A percentile compares a stretch with the other conserved stretches of the same genome.
Evolutionary conservation across 169 alveolate species (phyloP).

Genomic region (Plasmodium inui): DNA sequence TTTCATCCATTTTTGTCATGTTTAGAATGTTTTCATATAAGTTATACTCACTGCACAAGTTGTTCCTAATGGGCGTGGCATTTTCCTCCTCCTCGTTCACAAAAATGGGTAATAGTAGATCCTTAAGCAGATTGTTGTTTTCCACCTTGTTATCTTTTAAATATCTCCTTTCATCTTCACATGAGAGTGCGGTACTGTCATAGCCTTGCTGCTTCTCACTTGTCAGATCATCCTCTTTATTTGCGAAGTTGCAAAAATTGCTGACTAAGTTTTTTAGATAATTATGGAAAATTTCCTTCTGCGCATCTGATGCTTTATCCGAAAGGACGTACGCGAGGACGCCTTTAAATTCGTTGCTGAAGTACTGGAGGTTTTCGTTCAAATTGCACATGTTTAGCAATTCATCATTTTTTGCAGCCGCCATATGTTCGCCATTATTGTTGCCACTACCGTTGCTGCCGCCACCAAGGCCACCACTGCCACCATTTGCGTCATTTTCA

Average conservation of each 20-base stretch:
- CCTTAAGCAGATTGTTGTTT: slow-evolving; percentile 12
- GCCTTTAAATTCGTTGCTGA: slow-evolving; percentile 20
- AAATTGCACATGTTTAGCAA: slow-evolving; percentile 16
- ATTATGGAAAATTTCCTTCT: slow-evolving; percentile 11
- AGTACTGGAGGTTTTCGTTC: slow-evolving; percentile 10
- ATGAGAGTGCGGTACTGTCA: not conserved
- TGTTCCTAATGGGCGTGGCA: not conserved
- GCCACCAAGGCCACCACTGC: not conserved
- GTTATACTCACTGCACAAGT: slow-evolving; percentile 36
- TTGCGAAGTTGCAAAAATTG: slow-evolving; percentile 3
- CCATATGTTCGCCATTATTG: not conserved
- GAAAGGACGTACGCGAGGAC: not conserved
- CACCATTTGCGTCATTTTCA: slow-evolving; percentile 10
- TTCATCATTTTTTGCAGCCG: not conserved
- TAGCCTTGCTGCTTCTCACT: not conserved
- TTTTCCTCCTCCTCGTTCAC: slow-evolving; percentile 23
- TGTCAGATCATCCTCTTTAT: slow-evolving; percentile 3
- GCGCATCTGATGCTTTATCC: slow-evolving; percentile 4
- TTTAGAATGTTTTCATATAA: slow-evolving; percentile 19
- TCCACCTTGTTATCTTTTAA: slow-evolving; percentile 22
- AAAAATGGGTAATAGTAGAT: slow-evolving; percentile 2
- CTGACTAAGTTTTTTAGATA: slow-evolving; percentile 15
- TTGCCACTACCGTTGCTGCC: not conserved
- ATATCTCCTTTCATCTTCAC: not conserved
- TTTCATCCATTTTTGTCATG: slow-evolving; percentile 22